Conservation (phyloP, 2,329 filamentous ascomycete genomes). For the Fusarium compactum region DNA sequence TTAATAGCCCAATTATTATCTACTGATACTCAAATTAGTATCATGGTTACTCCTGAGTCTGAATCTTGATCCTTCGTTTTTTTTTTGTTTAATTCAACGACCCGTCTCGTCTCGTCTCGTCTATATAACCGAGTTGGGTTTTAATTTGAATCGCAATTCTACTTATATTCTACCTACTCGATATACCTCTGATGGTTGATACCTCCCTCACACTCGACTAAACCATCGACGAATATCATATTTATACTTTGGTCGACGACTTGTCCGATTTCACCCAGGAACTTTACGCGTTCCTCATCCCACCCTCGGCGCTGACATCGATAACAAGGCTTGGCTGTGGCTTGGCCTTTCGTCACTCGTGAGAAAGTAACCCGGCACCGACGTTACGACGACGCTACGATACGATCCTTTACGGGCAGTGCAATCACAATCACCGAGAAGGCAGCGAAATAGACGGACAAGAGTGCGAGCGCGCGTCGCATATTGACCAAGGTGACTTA, state of each 20-base stretch:
- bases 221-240: conserved; percentile 4
- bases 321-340: conserved; percentile 41
- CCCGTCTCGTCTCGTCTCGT: conserved; percentile 15
- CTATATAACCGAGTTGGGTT: conserved; percentile 17
- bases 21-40: conserved; percentile 33
- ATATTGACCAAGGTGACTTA: conserved; percentile 10
- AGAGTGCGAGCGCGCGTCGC: not conserved
- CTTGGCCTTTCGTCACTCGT: conserved; percentile 28
- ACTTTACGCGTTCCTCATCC: conserved; percentile 26
- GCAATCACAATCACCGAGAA: not conserved
- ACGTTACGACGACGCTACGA: not conserved
- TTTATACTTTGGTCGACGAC: conserved; percentile 5
- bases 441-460: not conserved
- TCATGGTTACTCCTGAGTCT: conserved; percentile 32
- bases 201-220: not conserved
- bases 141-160: conserved; percentile 5
- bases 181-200: not conserved
- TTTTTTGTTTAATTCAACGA: conserved; percentile 29
- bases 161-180: not conserved
- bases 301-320: conserved; percentile 38
- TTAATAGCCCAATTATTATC: conserved; percentile 19
- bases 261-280: conserved; percentile 17
- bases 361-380: not conserved
- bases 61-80: conserved; percentile 2
- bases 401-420: not conserved